phyloP scores from a whole-genome alignment of 306 rosid genomes.

The Vigna nakashimae region DNA sequence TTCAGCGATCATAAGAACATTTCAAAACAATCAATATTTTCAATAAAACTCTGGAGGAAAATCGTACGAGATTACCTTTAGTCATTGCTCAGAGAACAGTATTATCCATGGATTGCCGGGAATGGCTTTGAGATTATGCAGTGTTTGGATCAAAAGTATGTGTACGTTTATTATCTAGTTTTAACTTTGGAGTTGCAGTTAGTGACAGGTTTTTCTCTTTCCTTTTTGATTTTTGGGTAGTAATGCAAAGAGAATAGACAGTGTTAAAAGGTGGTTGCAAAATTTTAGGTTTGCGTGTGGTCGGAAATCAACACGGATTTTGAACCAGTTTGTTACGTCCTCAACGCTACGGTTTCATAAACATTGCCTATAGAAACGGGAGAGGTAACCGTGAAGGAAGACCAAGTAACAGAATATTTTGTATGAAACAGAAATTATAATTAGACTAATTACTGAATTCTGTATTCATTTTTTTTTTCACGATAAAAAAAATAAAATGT shows the following conservation, averaged over 20 bases:
- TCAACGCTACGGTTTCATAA: conserved; percentile 33
- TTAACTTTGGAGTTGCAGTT: conserved; percentile 36
- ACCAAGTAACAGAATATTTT: conserved; percentile 41
- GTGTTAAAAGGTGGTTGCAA: conserved; percentile 48
- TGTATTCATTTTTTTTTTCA: too few relatives aligned
- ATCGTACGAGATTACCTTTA: conserved; percentile 40
- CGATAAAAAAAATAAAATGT: too few relatives aligned
- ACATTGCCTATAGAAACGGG: conserved; percentile 51
- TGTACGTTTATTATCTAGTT: neutral
- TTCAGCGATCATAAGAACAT: neutral
- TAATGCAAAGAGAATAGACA: conserved; percentile 46
- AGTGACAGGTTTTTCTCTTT: conserved; percentile 9
- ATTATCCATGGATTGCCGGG: neutral
- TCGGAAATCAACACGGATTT: conserved; percentile 36
- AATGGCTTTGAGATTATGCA: conserved; percentile 14
- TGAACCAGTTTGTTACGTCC: conserved; percentile 2
- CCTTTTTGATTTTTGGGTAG: neutral
- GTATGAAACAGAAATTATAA: neutral
- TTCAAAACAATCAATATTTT: neutral
- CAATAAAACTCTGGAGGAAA: neutral
- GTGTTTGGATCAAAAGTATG: neutral
- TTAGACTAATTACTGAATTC: too few relatives aligned
- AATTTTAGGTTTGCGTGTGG: conserved; percentile 47
- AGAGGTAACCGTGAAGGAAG: conserved; percentile 35
- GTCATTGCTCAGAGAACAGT: conserved; percentile 26